These are phyloP conservation scores for Aspergillus ochraceoroseus DNA, from an alignment of 2,329 filamentous ascomycete genomes.

Conservation along the genomic window DNA sequence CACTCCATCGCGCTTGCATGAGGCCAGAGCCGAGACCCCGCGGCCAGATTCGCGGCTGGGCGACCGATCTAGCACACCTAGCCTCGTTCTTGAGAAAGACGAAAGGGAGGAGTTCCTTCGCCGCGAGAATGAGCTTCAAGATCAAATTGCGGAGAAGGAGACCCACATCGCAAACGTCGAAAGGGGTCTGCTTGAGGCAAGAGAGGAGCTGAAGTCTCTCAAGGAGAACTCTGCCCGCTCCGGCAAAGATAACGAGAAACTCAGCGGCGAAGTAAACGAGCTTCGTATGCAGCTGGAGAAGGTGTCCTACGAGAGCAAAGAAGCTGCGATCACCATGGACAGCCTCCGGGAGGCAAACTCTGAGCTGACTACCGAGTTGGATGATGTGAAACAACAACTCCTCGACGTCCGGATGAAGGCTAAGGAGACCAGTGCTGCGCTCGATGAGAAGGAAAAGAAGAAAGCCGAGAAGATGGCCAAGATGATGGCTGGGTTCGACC, in stretches of 20 bases:
- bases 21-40: slow-evolving; percentile 54
- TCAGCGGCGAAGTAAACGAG: slow-evolving; percentile 82
- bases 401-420: slow-evolving; percentile 94
- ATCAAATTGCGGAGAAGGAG: slow-evolving; percentile 92
- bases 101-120: slow-evolving; percentile 93
- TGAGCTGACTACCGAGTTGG: slow-evolving; percentile 84
- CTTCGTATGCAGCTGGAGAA: slow-evolving; percentile 96
- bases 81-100: slow-evolving; percentile 85
- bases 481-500: slow-evolving; percentile 99
- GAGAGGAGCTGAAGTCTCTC: slow-evolving; percentile 77
- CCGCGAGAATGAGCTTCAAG: slow-evolving; percentile 93
- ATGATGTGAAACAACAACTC: slow-evolving; percentile 93
- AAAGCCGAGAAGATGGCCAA: slow-evolving; percentile 99
- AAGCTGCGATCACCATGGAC: slow-evolving; percentile 96
- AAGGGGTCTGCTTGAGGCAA: slow-evolving; percentile 72
- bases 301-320: slow-evolving; percentile 91
- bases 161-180: slow-evolving; percentile 72
- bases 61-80: slow-evolving; percentile 81
- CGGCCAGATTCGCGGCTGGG: slow-evolving; percentile 63
- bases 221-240: slow-evolving; percentile 81
- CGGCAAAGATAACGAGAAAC: slow-evolving; percentile 82
- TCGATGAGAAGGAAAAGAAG: slow-evolving; percentile 97
- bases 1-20: slow-evolving; percentile 41
- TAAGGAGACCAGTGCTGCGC: slow-evolving; percentile 80
- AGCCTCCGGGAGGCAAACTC: slow-evolving; percentile 91